Base-by-base conservation (phyloP, 208 protist genomes). In the Acanthamoeba triangularis region DNA sequence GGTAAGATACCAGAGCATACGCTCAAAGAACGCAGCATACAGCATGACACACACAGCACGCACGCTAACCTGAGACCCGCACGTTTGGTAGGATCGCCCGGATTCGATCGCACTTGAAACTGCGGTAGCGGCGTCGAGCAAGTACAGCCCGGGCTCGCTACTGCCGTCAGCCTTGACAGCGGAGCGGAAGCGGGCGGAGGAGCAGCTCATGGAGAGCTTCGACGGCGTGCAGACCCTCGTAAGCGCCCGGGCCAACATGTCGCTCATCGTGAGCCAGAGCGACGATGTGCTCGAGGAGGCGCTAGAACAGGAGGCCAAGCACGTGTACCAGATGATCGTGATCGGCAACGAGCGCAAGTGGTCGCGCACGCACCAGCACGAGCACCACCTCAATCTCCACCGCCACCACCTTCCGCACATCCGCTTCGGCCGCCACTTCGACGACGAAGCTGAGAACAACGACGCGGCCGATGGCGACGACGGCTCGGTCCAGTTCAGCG, bases 331-430 rank as follows among this genome's bases (percentile, higher is more conserved):
- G 37, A 18, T 78, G 30, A 78, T 78, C 69, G 16, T 78, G 23
- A 78, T 78, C 69, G 69, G 69, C 69, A 78, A 78, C 69, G 69
- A 78, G 69, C 69, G 69, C 69, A 78, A 78, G 69, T 78, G 69
- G 69, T 78, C 69, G 30, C 69, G 69, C 37, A 11, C 69, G 5
- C 69, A 78, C 14, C 69, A 44, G 14, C 65, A 54, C 49, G 49
- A 33, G 23, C 65, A 72, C 37, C 69, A 78, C 69, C 69, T 78
- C 69, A 78, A 78, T 14, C 37, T 78, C 14, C 69, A 78, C 69
- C 69, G 13, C 16, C 69, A 78, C 37, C 69, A 78, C 37, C 30
- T 35, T 3, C 69, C 69, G 2, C 69, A 78, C 69, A 11, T 78
- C 30, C 6, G 69, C 37, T 78, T 78, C 30, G 69, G 69, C 1